A percentile compares a stretch with the other conserved stretches of the same genome.
These are phyloP conservation scores for Asterochloris erici DNA, from an alignment of 139 green algal species.

Conservation along the genomic window DNA sequence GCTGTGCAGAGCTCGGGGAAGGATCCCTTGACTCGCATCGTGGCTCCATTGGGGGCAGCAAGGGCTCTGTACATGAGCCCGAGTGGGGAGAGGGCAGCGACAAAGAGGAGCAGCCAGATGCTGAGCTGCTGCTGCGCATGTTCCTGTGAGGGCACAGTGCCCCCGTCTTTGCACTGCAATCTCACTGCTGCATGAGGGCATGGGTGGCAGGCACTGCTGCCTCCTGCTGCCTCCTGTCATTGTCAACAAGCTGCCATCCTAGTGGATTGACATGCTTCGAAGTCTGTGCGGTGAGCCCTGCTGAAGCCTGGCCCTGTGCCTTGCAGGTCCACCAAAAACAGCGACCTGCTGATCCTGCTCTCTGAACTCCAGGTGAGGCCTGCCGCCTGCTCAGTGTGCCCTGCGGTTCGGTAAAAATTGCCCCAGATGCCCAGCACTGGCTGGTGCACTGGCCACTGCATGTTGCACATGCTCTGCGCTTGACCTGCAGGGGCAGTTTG, in stretches of 20 bases:
- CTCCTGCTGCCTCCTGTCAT: too few species aligned
- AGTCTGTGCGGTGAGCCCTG: background rate
- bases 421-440: too few species aligned
- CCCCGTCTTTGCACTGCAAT: too few species aligned
- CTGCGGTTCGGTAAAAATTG: too few species aligned
- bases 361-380: conserved; percentile 64
- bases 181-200: too few species aligned
- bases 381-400: background rate
- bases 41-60: too few species aligned
- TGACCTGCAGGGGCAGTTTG: conserved; percentile 58
- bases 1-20: too few species aligned
- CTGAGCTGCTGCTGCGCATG: conserved; percentile 39
- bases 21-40: too few species aligned
- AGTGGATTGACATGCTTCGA: too few species aligned
- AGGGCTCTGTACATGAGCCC: conserved; percentile 4
- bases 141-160: conserved; percentile 20
- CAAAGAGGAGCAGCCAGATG: conserved; percentile 30
- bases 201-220: too few species aligned
- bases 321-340: background rate
- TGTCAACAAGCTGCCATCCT: too few species aligned
- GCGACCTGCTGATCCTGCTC: conserved; percentile 62
- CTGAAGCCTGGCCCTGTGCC: too few species aligned
- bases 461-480: background rate
- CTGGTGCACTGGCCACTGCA: background rate
- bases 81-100: conserved; percentile 28